Base-by-base conservation (phyloP, 2,329 filamentous ascomycete species). In the Xylariales sp. region DNA sequence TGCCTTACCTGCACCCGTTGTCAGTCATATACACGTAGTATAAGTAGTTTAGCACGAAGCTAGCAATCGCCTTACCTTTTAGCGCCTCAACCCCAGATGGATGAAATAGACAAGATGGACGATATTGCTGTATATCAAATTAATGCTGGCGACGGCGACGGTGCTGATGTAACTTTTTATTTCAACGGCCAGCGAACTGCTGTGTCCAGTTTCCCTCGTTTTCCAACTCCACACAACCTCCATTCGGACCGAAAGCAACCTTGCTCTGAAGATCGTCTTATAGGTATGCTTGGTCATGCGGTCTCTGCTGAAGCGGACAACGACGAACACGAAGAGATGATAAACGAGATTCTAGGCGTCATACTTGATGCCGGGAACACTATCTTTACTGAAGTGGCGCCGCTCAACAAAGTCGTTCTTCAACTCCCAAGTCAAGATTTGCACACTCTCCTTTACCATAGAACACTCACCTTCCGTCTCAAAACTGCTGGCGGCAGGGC, bases 91-190 rank as follows among this genome's bases (percentile, higher is more conserved):
- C 24, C n/a, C n/a, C 24, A 27, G 24, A 27, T n/a, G 8, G 24
- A 27, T 27, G 24, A 27, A 31, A 15, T 35, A 4, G 31, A 42
- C 44, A 35, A 32, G 15, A 29, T 39, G 33, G 28, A 40, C 22
- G 31, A 37, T n/a, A 40, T 47, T 21, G 19, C 20, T 18, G 38
- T 50, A 31, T 31, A 42, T 34, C 42, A 49, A 40, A 31, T 54
- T 18, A 42, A 54, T 38, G 44, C 29, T 14, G 51, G 52, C 45
- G 46, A 51, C 31, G 48, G 46, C 15, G 50, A 52, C 29, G 50
- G 52, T 18, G 52, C 52, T 40, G 52, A 53, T n/a, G 47, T 53
- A n/a, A 35, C 49, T 27, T 55, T 51, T 37, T 27, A 39, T 21
- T 52, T 48, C 44, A 51, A 52, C 35, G 42, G 39, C 42, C 37